These are phyloP conservation scores for Paraleonurus japonicus DNA, from an alignment of 257 asterid species.

Conservation along the genomic window DNA sequence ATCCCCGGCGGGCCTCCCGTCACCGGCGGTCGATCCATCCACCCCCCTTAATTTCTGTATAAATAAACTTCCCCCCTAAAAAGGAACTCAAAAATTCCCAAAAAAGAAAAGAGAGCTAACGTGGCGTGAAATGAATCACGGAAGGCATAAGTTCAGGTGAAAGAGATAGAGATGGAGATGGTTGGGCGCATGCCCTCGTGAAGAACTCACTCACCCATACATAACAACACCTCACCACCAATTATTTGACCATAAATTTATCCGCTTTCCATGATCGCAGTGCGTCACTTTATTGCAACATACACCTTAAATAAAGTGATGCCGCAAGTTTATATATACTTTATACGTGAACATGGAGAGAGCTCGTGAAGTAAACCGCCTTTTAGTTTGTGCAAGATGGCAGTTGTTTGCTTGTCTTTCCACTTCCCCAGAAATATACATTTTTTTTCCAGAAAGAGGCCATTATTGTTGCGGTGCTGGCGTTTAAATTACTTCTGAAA, in stretches of 20 bases:
- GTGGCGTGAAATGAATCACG: constrained; percentile 46
- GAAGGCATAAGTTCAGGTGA: constrained; percentile 33
- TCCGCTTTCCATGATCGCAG: constrained; percentile 28
- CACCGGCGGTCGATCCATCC: constrained; percentile 14
- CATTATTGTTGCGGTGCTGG: constrained; percentile 30
- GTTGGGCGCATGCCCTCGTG: constrained; percentile 49
- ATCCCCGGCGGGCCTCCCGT: constrained; percentile 70
- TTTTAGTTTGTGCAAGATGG: constrained; percentile 35
- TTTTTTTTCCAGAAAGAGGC: not conserved
- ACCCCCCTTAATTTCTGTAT: not conserved
- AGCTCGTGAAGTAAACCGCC: constrained; percentile 52
- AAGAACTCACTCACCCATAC: constrained; percentile 44
- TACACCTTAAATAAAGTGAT: constrained; percentile 3
- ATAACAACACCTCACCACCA: constrained; percentile 42
- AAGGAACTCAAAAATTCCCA: constrained; percentile 3
- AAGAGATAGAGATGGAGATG: constrained; percentile 24
- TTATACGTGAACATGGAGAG: constrained; percentile 26
- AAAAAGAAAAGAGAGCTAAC: constrained; percentile 11
- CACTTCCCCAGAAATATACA: constrained; percentile 21
- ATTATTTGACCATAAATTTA: constrained; percentile 24
- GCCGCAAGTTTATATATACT: constrained; percentile 11
- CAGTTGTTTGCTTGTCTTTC: constrained; percentile 30
- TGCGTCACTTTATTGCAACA: constrained; percentile 34
- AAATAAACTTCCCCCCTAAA: not conserved
- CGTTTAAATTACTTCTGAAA: not conserved